Evolutionary conservation across 768 basidiomycete genomes (phyloP), one percentile per base, ranked within the genome.

Genomic region (Agrocybe praecox): DNA sequence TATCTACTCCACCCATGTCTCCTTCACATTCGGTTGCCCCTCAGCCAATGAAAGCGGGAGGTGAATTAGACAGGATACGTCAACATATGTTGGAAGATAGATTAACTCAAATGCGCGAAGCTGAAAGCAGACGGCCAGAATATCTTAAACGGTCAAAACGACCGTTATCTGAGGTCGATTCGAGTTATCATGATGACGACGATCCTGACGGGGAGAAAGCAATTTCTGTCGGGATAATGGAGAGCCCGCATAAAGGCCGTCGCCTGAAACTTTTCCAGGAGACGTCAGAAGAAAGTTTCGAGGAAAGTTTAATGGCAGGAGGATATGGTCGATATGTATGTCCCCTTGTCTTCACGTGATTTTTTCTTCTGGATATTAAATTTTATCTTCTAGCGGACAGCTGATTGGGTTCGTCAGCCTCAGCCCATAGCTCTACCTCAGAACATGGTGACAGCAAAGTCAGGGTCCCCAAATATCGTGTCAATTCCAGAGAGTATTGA

Each of bases 281-380:
- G 72, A 91, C 89, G 0, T 88, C 87, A 4, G 89, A 90, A 46
- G 89, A 90, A 70, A 92, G 89, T 64, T 92, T 92, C 62, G 90
- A 92, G 64, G 90, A 92, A 71, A 89, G 89, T 62, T 69, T 92
- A 42, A 89, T 91, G 83, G 89, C 89, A 18, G 89, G 89, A 26
- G 90, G 90, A 8, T 92, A 92, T 69, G 88, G 86, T 1, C 80
- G 81, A 59, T 92, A 91, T 69, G 90, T 87, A 68, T 70, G 85
- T 46, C n/a, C 21, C 19, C 55, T 15, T 29, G 9, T 57, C n/a
- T n/a, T n/a, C n/a, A n/a, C n/a, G n/a, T n/a, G n/a, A n/a, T n/a
- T 44, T 50, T 47, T 24, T 12, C 21, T 26, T 17, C n/a, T 19
- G 61, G 60, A n/a, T 65, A 62, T 53, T 53, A 43, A n/a, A 47